These are phyloP conservation scores for Fusarium graminum DNA, from an alignment of 2,329 filamentous ascomycete species.

Conservation along the genomic window DNA sequence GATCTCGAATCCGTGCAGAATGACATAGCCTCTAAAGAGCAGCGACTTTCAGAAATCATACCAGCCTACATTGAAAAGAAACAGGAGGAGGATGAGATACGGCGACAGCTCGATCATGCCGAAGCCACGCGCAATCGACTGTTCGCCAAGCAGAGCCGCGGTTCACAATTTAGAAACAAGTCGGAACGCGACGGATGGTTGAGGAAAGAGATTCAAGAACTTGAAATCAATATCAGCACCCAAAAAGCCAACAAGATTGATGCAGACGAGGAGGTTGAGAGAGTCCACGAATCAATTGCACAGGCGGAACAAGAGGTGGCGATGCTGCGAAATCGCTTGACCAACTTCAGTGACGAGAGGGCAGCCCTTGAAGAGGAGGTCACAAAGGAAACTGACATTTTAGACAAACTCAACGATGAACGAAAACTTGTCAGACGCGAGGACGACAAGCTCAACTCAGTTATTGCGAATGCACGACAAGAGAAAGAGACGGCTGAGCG, in stretches of 20 bases:
- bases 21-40: conserved; percentile 81
- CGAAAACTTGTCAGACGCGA: conserved; percentile 89
- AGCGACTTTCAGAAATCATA: conserved; percentile 78
- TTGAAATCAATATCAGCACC: conserved; percentile 79
- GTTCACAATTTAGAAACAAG: conserved; percentile 88
- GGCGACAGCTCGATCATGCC: conserved; percentile 79
- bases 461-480: conserved; percentile 79
- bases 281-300: conserved; percentile 78
- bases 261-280: conserved; percentile 83
- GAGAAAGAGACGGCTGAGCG: conserved; percentile 84
- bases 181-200: conserved; percentile 88
- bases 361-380: conserved; percentile 79
- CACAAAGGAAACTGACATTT: conserved; percentile 79
- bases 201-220: conserved; percentile 82
- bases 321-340: conserved; percentile 77
- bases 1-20: conserved; percentile 79
- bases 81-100: conserved; percentile 77
- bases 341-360: conserved; percentile 82
- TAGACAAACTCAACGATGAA: conserved; percentile 86
- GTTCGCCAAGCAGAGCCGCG: conserved; percentile 91
- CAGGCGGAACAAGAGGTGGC: conserved; percentile 80
- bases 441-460: conserved; percentile 85
- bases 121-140: conserved; percentile 82
- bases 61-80: conserved; percentile 82
- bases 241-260: conserved; percentile 89